Evolutionary conservation across 257 asterid species (phyloP).

Genomic region (Solanum medicagineum): DNA sequence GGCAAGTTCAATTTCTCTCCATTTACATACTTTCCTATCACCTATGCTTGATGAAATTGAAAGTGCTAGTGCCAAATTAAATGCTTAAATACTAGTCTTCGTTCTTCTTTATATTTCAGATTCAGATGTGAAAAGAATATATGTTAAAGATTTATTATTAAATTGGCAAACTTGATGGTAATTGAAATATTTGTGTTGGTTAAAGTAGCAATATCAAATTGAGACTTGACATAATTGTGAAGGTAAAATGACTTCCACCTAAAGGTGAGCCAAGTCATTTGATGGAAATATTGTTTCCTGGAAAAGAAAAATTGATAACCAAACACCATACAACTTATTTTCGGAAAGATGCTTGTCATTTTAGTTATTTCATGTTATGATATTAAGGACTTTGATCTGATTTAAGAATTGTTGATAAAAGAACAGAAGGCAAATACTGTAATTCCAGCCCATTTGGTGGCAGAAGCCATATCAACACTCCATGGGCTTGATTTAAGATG

Average conservation of each 20-base stretch:
- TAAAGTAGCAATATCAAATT: not conserved
- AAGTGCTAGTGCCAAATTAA: not conserved
- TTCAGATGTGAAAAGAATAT: not conserved
- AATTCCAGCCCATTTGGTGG: conserved; percentile 70
- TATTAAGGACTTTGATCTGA: not conserved
- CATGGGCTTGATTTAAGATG: conserved; percentile 69
- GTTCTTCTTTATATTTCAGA: not conserved
- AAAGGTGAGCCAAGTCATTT: not conserved
- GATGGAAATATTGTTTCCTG: not conserved
- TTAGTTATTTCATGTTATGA: not conserved
- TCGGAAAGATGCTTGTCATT: not conserved
- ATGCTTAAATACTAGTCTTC: not conserved
- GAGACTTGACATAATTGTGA: not conserved
- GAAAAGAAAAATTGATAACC: not conserved
- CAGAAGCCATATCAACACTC: conserved; percentile 81
- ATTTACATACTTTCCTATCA: not conserved
- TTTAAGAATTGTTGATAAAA: not conserved
- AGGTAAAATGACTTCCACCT: not conserved
- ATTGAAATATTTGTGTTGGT: not conserved
- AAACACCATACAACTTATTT: not conserved
- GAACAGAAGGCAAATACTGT: conserved; percentile 55
- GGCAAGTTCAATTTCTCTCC: conserved; percentile 25
- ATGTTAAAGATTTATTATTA: not conserved
- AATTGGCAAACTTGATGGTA: not conserved
- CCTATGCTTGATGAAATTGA: not conserved